Evolutionary conservation across 768 basidiomycete species (phyloP), one percentile per base, ranked within the genome.

Genomic region (Sporobolomyces roseus): DNA sequence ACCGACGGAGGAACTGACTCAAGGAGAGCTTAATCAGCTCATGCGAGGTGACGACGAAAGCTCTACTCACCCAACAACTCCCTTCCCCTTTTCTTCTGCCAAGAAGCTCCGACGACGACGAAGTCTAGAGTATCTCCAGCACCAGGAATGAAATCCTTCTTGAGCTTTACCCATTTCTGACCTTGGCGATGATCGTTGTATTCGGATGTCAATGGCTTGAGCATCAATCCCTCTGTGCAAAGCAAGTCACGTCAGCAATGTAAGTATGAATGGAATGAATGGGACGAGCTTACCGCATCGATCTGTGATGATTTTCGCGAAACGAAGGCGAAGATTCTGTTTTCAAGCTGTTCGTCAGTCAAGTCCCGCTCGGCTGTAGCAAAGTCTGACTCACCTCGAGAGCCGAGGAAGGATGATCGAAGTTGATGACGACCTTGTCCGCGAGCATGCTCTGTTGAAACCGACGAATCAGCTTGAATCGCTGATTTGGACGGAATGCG

Each of bases 71-170:
- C 91, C 78, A 87, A 79, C 9, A 96, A 81, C 60, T 88, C 87
- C 61, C 90, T 79, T 4, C 83, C 93, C 13, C 93, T 87, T 83
- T 75, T 86, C 36, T 49, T 49, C 38, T 68, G 45, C 56, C 90
- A 93, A 0, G 83, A 80, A 25, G 86, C 90, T 2, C 85, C 93
- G 25, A 94, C 79, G 38, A 94, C 76, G 5, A 86, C 85, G 64
- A 94, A 82, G 77, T 93, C 90, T 21, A 93, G 73, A 7, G 85
- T 83, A 77, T 97, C 93, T 25, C 91, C 90, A 51, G 88, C 83
- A 6, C 88, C 88, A 1, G 86, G 85, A 45, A 97, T 90, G 70
- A 94, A 94, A 77, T 97, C 93, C 75, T 45, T 76, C 74, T 66
- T 77, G 80, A 86, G 83, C 79, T 96, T 94, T 33, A 93, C 86